Evolutionary conservation across 1,284 basidiomycete species (phyloP), one percentile per base, ranked within the genome.

Genomic region (Cryptococcus sp.): DNA sequence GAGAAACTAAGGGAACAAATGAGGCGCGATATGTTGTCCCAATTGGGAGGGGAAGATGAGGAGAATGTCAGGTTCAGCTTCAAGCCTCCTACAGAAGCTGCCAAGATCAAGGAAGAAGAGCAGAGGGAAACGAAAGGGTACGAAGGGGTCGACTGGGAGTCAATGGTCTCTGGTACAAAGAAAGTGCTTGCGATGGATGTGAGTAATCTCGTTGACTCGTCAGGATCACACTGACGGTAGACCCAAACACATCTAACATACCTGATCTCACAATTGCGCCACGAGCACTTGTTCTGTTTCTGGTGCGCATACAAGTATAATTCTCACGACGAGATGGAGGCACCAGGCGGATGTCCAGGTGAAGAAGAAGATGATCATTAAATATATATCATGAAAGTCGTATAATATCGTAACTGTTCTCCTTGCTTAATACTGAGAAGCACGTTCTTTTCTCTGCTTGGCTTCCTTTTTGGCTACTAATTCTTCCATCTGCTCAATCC

Each of bases 321-420:
- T 4, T 63, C 58, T 39, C 71, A 58, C 32, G 68, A 67, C 13
- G 74, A 74, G 61, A 70, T 75, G 68, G 69, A 75, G 3, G 72
- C 59, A 19, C 56, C 64, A 0, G 74, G 72, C 0, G 74, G 74
- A 21, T 75, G 74, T 62, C 74, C 74, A 2, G 74, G 74, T 7
- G 63, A 69, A 52, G 67, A 70, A 10, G 72, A 75, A 55, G 74
- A 75, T 43, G 72, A 73, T 57, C 74, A 75, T 57, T 75, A 66
- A 43, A 7, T 31, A 21, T 21, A 31, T 42, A 19, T n/a, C 24
- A 41, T 31, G 36, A 18, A 18, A 21, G 45, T 44, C 25, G 25
- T 44, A 14, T 19, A 32, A 31, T 24, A 14, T 36, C 22, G 11
- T 31, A 10, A 31, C 13, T 24, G 16, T 28, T 46, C 7, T 28